phyloP scores from a whole-genome alignment of 495 filamentous ascomycete species.

The Lepraria neglecta region DNA sequence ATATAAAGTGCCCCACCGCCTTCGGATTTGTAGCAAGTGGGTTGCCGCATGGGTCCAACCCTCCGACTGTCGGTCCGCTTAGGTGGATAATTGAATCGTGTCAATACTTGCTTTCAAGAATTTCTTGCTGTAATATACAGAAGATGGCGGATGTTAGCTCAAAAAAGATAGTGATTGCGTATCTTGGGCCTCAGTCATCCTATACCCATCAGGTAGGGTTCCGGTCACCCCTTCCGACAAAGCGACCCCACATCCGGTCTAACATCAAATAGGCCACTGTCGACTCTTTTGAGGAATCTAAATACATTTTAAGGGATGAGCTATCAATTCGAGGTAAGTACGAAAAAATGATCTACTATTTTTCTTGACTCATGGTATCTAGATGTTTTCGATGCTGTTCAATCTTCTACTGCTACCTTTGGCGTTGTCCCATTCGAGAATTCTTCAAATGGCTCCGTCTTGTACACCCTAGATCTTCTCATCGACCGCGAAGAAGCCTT shows the following conservation, averaged over 20 bases:
- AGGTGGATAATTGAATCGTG: background rate
- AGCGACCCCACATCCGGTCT: slow-evolving; percentile 1
- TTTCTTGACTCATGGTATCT: slow-evolving; percentile 27
- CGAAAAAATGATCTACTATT: slow-evolving; percentile 8
- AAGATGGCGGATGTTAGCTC: slow-evolving; percentile 8
- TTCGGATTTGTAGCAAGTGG: background rate
- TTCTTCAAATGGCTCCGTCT: slow-evolving; percentile 84
- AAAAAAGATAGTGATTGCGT: slow-evolving; percentile 50
- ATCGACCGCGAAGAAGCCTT: slow-evolving; percentile 59
- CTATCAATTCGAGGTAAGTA: slow-evolving; percentile 53
- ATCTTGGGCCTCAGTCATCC: slow-evolving; percentile 74
- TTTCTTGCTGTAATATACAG: background rate
- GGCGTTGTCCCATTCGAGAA: slow-evolving; percentile 96
- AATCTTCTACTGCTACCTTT: slow-evolving; percentile 52
- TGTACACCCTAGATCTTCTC: slow-evolving; percentile 80
- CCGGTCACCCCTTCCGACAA: background rate
- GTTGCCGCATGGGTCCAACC: background rate
- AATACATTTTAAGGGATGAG: slow-evolving; percentile 52
- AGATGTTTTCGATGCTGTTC: slow-evolving; percentile 77
- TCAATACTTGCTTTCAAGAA: background rate
- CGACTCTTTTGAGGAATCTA: slow-evolving; percentile 50
- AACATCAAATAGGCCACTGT: slow-evolving; percentile 54
- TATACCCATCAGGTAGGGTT: slow-evolving; percentile 82
- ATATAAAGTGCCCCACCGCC: background rate
- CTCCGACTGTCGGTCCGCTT: slow-evolving; percentile 3